Evolutionary conservation across 305 asterid genomes (phyloP).

Genomic region (Salvia sclarea): DNA sequence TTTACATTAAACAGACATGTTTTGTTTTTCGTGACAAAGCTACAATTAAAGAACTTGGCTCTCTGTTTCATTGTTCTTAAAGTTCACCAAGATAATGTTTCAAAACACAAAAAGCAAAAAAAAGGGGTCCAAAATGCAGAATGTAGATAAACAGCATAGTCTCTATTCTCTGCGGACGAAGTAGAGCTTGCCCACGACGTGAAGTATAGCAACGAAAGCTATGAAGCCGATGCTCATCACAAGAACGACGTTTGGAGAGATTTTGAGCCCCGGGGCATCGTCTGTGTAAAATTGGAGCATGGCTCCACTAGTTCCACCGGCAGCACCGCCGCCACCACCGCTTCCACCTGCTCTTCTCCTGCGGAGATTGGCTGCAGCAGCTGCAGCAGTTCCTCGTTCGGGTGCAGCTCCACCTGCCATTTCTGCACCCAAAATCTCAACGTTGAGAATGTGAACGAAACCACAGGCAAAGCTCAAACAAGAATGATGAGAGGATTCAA

Average conservation of each 20-base stretch:
- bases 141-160: neutral
- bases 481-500: neutral
- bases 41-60: neutral
- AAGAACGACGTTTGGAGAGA: slow-evolving; percentile 78
- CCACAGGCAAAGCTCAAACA: neutral
- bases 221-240: slow-evolving; percentile 89
- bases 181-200: slow-evolving; percentile 86
- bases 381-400: slow-evolving; percentile 82
- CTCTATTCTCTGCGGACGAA: slow-evolving; percentile 63
- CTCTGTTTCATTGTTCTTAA: slow-evolving; percentile 1
- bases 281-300: slow-evolving; percentile 94
- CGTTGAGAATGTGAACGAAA: slow-evolving; percentile 26
- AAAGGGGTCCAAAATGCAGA: neutral
- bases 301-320: slow-evolving; percentile 75
- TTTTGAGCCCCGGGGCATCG: slow-evolving; percentile 82
- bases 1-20: no score
- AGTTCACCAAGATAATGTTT: neutral
- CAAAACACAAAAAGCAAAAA: neutral
- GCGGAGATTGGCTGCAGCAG: slow-evolving; percentile 79
- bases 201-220: slow-evolving; percentile 77
- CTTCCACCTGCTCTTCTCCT: slow-evolving; percentile 50
- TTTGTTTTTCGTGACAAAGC: neutral
- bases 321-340: slow-evolving; percentile 51
- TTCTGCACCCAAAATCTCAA: slow-evolving; percentile 38
- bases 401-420: slow-evolving; percentile 88